A percentile compares a stretch with the other conserved stretches of the same genome.
Conservation (phyloP, 2,329 filamentous ascomycete genomes). For the Paraphoma chrysanthemicola region DNA sequence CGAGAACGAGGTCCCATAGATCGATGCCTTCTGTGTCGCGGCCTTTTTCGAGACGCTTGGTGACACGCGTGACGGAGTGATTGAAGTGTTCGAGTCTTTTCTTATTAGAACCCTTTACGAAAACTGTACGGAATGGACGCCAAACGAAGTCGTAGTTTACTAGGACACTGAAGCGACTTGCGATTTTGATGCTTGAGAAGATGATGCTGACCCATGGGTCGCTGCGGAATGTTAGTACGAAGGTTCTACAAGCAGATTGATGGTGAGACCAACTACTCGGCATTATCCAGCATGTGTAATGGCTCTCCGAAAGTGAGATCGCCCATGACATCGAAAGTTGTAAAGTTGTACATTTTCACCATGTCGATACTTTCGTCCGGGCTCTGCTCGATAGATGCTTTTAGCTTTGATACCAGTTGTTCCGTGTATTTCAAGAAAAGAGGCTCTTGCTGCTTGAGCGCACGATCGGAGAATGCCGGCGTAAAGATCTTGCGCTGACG, state of each 20-base stretch:
- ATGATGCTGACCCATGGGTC: conserved; percentile 40
- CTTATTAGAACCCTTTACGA: conserved; percentile 12
- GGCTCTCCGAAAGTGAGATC: conserved; percentile 43
- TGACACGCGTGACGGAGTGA: conserved; percentile 31
- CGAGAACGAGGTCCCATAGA: conserved; percentile 50
- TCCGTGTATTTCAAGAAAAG: conserved; percentile 51
- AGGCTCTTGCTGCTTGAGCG: conserved; percentile 50
- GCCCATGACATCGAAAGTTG: conserved; percentile 43
- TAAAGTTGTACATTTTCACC: conserved; percentile 41
- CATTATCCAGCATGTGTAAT: conserved; percentile 37
- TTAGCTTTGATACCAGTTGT: conserved; percentile 49
- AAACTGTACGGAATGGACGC: conserved; percentile 7
- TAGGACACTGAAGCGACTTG: conserved; percentile 7
- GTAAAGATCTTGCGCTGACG: conserved; percentile 50
- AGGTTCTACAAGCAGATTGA: neutral
- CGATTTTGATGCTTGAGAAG: conserved; percentile 30
- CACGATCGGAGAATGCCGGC: conserved; percentile 52
- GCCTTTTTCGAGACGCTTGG: conserved; percentile 38
- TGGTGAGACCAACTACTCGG: conserved; percentile 8
- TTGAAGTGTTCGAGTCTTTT: conserved; percentile 24
- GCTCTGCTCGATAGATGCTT: conserved; percentile 35
- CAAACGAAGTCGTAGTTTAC: conserved; percentile 16
- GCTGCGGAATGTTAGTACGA: neutral
- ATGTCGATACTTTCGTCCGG: conserved; percentile 42
- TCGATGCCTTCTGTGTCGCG: conserved; percentile 38